Percentiles rank a stretch among this genome's conserved stretches.
Evolutionary conservation across 805 yeast species (phyloP).

Genomic region (Millerago galiae): DNA sequence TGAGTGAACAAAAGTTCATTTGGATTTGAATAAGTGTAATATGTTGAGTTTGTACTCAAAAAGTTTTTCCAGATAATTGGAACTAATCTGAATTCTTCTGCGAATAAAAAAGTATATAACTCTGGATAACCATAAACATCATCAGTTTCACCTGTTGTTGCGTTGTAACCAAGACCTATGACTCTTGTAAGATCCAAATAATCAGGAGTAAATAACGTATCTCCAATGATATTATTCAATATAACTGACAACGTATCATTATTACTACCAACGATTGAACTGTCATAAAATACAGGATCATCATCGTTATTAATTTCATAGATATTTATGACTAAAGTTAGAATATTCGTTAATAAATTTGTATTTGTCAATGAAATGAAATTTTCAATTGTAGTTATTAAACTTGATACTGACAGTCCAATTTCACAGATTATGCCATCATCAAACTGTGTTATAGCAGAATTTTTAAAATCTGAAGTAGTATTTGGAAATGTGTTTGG

Average conservation of each 20-base stretch:
- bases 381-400: conserved; percentile 25
- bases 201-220: conserved; percentile 26
- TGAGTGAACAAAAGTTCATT: background rate
- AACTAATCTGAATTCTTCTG: conserved; percentile 28
- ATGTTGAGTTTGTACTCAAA: conserved; percentile 25
- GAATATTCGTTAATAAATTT: conserved; percentile 36
- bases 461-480: background rate
- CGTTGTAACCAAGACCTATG: conserved; percentile 12
- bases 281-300: background rate
- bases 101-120: conserved; percentile 29
- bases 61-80: conserved; percentile 28
- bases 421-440: conserved; percentile 17
- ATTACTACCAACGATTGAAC: conserved; percentile 1
- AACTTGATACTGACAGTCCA: conserved; percentile 18
- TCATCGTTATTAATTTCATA: conserved; percentile 11
- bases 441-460: conserved; percentile 11
- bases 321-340: conserved; percentile 36
- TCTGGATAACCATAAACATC: conserved; percentile 29
- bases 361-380: conserved; percentile 39
- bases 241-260: conserved; percentile 23
- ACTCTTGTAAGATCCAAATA: conserved; percentile 20
- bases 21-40: conserved; percentile 18
- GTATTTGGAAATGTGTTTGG: conserved; percentile 36
- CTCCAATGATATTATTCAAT: conserved; percentile 10
- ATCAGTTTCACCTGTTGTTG: conserved; percentile 7